Evolutionary conservation across 1,139 yeast species (phyloP).

Genomic region (Blastobotrys ciferrii): DNA sequence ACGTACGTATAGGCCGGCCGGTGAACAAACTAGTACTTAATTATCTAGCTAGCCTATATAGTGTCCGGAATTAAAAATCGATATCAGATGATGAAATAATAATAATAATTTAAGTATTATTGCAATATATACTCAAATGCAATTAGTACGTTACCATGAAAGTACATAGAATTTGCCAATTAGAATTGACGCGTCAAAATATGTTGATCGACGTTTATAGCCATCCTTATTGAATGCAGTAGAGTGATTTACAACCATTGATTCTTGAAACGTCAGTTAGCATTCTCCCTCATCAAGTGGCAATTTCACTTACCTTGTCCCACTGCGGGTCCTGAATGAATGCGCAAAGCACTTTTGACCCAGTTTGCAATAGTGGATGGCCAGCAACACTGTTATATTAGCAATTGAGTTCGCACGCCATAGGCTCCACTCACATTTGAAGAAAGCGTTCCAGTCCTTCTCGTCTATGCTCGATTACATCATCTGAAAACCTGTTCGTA

Average conservation of each 20-base stretch:
- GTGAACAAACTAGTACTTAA: too few relatives aligned
- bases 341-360: slow-evolving; percentile 75
- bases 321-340: slow-evolving; percentile 87
- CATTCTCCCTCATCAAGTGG: not conserved
- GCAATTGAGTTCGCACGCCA: slow-evolving; percentile 1
- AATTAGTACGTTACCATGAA: too few relatives aligned
- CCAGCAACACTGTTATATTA: slow-evolving; percentile 64
- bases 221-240: too few relatives aligned
- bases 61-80: too few relatives aligned
- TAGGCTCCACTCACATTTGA: slow-evolving; percentile 39
- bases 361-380: slow-evolving; percentile 90
- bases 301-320: slow-evolving; percentile 47
- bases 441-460: slow-evolving; percentile 82
- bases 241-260: slow-evolving; percentile 35
- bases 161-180: too few relatives aligned
- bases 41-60: too few relatives aligned
- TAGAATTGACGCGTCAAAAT: too few relatives aligned
- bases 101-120: too few relatives aligned
- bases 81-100: too few relatives aligned
- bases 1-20: too few relatives aligned
- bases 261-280: slow-evolving; percentile 22
- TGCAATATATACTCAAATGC: too few relatives aligned
- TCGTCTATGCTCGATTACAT: slow-evolving; percentile 79
- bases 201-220: too few relatives aligned
- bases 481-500: slow-evolving; percentile 74